phyloP scores from a whole-genome alignment of 2,329 filamentous ascomycete genomes.

The Bertia moriformis region DNA sequence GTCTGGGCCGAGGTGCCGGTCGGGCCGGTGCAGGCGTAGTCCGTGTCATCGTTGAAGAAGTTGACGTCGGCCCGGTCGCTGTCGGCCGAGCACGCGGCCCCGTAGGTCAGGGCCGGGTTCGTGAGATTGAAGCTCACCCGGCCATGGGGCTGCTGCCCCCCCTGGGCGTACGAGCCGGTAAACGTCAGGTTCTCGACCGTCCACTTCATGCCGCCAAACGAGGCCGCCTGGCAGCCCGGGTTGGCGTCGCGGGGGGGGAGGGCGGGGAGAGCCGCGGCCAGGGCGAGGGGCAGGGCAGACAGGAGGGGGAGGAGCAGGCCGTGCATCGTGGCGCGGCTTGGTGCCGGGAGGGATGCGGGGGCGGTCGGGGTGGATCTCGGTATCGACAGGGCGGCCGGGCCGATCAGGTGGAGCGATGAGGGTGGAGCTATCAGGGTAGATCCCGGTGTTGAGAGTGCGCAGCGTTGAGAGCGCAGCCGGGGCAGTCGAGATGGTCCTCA shows the following conservation, averaged over 20 bases:
- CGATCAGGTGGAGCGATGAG: no score
- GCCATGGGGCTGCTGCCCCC: slow-evolving; percentile 33
- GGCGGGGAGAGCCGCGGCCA: slow-evolving; percentile 11
- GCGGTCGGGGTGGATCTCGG: no score
- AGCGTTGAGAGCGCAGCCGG: no score
- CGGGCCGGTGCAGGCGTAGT: slow-evolving; percentile 26
- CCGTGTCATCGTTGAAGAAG: slow-evolving; percentile 32
- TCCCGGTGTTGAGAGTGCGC: no score
- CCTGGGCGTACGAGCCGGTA: slow-evolving; percentile 29
- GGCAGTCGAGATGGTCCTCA: no score
- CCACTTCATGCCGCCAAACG: slow-evolving; percentile 22
- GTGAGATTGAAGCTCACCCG: slow-evolving; percentile 31
- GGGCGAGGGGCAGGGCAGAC: slow-evolving; percentile 11
- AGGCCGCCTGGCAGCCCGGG: slow-evolving; percentile 15
- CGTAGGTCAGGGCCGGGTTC: slow-evolving; percentile 25
- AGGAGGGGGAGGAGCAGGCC: slow-evolving; percentile 5
- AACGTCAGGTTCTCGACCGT: slow-evolving; percentile 27
- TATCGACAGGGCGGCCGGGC: no score
- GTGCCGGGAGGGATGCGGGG: no score
- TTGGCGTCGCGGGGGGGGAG: slow-evolving; percentile 8
- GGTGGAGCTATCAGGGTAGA: no score
- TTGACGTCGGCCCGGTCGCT: slow-evolving; percentile 26
- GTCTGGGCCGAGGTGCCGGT: slow-evolving; percentile 13
- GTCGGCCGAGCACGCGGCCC: slow-evolving; percentile 19
- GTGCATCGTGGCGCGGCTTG: no score